Evolutionary conservation across 2,329 filamentous ascomycete species (phyloP).

Genomic region (Xylogone sp.): DNA sequence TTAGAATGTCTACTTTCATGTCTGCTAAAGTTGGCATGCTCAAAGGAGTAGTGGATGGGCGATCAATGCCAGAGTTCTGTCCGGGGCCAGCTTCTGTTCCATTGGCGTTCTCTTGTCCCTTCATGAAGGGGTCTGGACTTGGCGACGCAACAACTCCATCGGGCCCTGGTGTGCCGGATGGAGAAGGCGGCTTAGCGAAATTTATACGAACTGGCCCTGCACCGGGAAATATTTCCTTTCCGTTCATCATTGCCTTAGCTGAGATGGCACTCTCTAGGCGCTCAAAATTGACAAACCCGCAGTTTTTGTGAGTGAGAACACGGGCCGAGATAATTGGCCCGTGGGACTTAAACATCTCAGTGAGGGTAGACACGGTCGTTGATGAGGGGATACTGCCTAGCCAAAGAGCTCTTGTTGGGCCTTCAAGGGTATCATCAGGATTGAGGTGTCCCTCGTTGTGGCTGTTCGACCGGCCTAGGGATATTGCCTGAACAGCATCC

Average conservation of each 20-base stretch:
- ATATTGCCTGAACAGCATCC: conserved; percentile 78
- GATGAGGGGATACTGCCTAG: conserved; percentile 96
- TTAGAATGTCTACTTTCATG: conserved; percentile 76
- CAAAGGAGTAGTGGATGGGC: conserved; percentile 47
- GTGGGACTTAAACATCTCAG: conserved; percentile 92
- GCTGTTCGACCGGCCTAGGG: conserved; percentile 63
- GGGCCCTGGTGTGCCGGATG: conserved; percentile 82
- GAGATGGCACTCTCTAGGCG: conserved; percentile 84
- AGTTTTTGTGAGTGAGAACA: conserved; percentile 97
- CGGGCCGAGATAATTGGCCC: conserved; percentile 87
- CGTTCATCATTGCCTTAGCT: conserved; percentile 84
- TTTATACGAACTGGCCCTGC: conserved; percentile 93
- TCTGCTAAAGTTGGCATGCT: conserved; percentile 71
- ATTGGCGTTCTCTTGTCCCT: conserved; percentile 44
- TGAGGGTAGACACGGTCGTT: conserved; percentile 90
- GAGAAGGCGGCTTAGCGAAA: conserved; percentile 92
- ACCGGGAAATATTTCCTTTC: conserved; percentile 97
- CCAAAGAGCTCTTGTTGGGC: conserved; percentile 91
- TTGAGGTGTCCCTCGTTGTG: conserved; percentile 65
- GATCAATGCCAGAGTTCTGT: conserved; percentile 33
- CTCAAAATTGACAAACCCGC: conserved; percentile 97
- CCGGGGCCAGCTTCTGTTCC: conserved; percentile 32
- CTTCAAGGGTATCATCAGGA: conserved; percentile 78
- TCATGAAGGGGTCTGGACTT: conserved; percentile 79
- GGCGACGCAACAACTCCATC: conserved; percentile 87